A percentile compares a stretch with the other conserved stretches of the same genome.
These are phyloP conservation scores for Fraxinus paxiana DNA, from an alignment of 305 asterid genomes.

Conservation along the genomic window DNA sequence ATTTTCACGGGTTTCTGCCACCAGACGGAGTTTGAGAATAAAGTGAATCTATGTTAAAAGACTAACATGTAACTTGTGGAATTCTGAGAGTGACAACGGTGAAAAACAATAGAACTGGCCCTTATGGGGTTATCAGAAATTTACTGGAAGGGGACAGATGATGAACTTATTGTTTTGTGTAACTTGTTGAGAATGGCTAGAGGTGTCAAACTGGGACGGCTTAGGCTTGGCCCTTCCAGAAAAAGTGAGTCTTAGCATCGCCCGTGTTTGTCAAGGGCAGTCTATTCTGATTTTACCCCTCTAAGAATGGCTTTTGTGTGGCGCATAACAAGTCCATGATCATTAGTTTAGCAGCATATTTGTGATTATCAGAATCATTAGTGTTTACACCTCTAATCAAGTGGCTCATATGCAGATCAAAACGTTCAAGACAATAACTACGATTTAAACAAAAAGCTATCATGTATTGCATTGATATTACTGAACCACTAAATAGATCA, in stretches of 20 bases:
- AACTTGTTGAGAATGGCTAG: not conserved
- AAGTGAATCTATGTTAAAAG: constrained; percentile 9
- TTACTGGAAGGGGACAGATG: not conserved
- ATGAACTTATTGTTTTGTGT: not conserved
- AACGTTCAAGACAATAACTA: not conserved
- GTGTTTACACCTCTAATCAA: not conserved
- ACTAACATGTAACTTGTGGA: not conserved
- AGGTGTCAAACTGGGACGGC: not conserved
- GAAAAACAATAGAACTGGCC: not conserved
- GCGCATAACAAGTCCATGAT: not conserved
- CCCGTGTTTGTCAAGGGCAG: not conserved
- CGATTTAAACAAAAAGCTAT: not conserved
- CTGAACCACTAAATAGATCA: constrained; percentile 1
- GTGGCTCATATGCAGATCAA: not conserved
- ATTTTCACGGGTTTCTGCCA: constrained; percentile 23
- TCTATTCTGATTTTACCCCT: not conserved
- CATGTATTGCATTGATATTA: constrained; percentile 1
- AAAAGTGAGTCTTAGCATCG: not conserved
- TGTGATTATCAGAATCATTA: not conserved
- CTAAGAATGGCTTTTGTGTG: not conserved
- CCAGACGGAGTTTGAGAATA: constrained; percentile 50
- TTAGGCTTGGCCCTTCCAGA: not conserved
- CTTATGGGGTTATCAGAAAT: not conserved
- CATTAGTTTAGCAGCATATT: not conserved
- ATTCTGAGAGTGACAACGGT: not conserved